phyloP scores from a whole-genome alignment of 2,329 filamentous ascomycete species.

The Diaporthe sp. region DNA sequence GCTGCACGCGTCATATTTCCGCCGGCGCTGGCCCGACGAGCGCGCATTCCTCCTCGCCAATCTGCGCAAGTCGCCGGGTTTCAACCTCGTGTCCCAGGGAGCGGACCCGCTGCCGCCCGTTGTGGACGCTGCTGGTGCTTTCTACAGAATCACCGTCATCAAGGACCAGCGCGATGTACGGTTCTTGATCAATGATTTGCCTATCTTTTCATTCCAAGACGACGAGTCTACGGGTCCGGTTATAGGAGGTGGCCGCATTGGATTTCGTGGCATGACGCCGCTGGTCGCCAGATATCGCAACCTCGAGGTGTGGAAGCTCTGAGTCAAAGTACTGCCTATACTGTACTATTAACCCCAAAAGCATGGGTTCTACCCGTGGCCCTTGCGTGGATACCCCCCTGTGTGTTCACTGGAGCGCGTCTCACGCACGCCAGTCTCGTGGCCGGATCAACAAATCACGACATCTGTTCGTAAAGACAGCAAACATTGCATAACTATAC shows the following conservation, averaged over 20 bases:
- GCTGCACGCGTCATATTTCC: conserved; percentile 39
- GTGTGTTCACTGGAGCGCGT: too few relatives aligned
- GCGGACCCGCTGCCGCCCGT: conserved; percentile 45
- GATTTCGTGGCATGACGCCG: conserved; percentile 37
- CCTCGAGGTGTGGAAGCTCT: conserved; percentile 14
- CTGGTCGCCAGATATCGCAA: conserved; percentile 1
- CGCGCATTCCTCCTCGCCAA: conserved; percentile 44
- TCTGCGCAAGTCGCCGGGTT: conserved; percentile 45
- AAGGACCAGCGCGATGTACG: conserved; percentile 44
- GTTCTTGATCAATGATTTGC: conserved; percentile 44
- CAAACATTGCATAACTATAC: too few relatives aligned
- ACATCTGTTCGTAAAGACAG: too few relatives aligned
- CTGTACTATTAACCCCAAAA: background rate
- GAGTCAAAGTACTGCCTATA: background rate
- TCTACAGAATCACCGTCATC: conserved; percentile 44
- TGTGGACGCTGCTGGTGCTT: conserved; percentile 42
- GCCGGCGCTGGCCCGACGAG: conserved; percentile 43
- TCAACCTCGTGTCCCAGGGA: conserved; percentile 42
- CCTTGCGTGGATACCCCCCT: background rate
- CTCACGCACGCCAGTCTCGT: too few relatives aligned
- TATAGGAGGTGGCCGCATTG: conserved; percentile 41
- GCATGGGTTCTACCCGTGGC: too few relatives aligned
- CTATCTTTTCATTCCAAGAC: conserved; percentile 41
- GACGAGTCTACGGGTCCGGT: conserved; percentile 44
- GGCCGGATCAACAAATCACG: too few relatives aligned